Base-by-base conservation (phyloP, 208 protist genomes). In the Kentomonas sorsogonicus region DNA sequence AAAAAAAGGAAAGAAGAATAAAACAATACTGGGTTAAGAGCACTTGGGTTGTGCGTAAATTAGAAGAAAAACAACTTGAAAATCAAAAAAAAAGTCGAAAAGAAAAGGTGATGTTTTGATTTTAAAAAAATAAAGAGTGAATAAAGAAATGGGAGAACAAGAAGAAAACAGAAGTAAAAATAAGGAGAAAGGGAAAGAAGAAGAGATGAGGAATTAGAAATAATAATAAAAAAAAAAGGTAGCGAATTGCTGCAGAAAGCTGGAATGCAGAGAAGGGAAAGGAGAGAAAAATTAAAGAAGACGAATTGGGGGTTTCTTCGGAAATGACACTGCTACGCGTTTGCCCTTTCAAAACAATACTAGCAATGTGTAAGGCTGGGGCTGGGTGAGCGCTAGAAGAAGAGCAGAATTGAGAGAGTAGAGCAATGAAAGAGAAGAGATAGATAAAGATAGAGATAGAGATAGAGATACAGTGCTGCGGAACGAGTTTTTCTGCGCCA, bases 361-460 rank as follows among this genome's bases (percentile, higher is more conserved):
- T 11, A 26, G 51, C 45, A n/a, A 53, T 47, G 30, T 33, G 36
- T 10, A 41, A 60, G 9, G n/a, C n/a, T n/a, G n/a, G n/a, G n/a
- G n/a, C n/a, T n/a, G n/a, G n/a, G n/a, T n/a, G n/a, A n/a, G n/a
- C n/a, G n/a, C n/a, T n/a, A n/a, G n/a, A n/a, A n/a, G n/a, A n/a
- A n/a, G n/a, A n/a, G n/a, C n/a, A n/a, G n/a, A n/a, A n/a, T n/a
- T n/a, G n/a, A n/a, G n/a, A n/a, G n/a, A 36, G 11, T 26, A 52
- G 13, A 11, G 33, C 7, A 36, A 30, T 66, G 6, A 51, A 16
- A 51, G 6, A 56, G 18, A 52, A 41, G 5, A 46, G 26, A 16
- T 23, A 27, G 18, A 55, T 48, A 48, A 59, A 53, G 51, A 58
- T 51, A 52, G 9, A 54, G 63, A 53, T 22, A 55, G 55, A 54